Base-by-base conservation (phyloP, 2,329 filamentous ascomycete genomes). In the Thelonectria discophora region DNA sequence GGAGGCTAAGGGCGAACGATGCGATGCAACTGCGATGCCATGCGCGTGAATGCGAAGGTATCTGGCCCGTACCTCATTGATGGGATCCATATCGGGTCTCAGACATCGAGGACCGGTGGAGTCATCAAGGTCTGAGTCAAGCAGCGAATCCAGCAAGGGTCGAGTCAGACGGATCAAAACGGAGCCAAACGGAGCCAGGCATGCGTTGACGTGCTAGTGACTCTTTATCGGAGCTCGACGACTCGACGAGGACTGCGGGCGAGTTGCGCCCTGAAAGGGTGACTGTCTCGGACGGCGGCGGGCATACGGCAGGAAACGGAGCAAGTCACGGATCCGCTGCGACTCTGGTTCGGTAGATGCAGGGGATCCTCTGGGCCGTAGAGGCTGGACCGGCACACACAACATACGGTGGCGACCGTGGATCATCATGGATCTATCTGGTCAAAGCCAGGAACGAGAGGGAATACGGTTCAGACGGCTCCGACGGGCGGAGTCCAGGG, bases 1-100 rank as follows among this genome's bases (percentile, higher is more conserved):
- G 58, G 48, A 60, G 59, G 61, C 64, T 66, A 60, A 65, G 37
- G 48, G 56, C 60, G 56, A 62, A 57, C 50, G 60, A 55, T 65
- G 55, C 30, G 42, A 34, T 59, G 40, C 52, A 58, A 54, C 59
- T 65, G 59, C 58, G 62, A 64, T 60, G 46, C 54, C 32, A 56
- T 62, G 59, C 53, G 59, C 58, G 55, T 59, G 43, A 63, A 65
- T 53, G 53, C 47, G 59, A 70, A 69, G 61, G 63, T 65, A 69
- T 62, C 58, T 64, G 53, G 47, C 37, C 52, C 46, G 51, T 64
- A 61, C 32, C 60, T 63, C 55, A 66, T 60, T 55, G 52, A 59
- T 40, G 37, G 65, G 51, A 59, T 62, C 61, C 61, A 66, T 68
- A 58, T 63, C 60, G 56, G 50, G 65, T 66, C 55, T 65, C 65